Evolutionary conservation across 441 rosid species (phyloP).

Genomic region (Daphne laureola): DNA sequence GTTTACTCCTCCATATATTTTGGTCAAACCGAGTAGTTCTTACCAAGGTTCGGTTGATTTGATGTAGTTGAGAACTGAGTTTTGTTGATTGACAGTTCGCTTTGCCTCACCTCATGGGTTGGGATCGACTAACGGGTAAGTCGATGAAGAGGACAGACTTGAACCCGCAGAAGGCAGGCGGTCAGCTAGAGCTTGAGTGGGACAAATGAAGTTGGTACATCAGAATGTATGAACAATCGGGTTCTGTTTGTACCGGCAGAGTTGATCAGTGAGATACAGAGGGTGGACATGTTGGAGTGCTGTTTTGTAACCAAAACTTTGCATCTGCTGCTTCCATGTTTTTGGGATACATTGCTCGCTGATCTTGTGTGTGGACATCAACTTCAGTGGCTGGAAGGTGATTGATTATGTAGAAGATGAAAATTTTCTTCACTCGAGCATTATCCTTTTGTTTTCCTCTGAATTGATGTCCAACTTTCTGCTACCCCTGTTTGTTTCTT

Average conservation of each 20-base stretch:
- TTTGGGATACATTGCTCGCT: background rate
- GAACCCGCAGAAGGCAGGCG: constrained; percentile 32
- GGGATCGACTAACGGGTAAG: constrained; percentile 50
- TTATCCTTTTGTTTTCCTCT: no score
- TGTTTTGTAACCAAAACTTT: background rate
- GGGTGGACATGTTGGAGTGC: background rate
- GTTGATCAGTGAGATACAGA: no score
- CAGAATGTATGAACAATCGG: background rate
- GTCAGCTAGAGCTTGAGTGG: constrained; percentile 59
- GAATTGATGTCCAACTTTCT: no score
- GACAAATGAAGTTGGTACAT: constrained; percentile 34
- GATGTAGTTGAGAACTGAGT: background rate
- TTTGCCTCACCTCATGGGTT: constrained; percentile 87
- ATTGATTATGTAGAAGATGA: no score
- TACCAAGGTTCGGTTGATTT: no score
- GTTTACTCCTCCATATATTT: no score
- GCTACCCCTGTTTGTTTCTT: no score
- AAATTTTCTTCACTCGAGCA: no score
- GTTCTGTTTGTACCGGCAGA: constrained; percentile 2
- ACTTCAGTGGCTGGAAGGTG: no score
- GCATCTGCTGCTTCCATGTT: background rate
- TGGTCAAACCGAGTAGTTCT: no score
- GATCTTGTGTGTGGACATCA: background rate
- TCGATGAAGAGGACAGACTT: constrained; percentile 7
- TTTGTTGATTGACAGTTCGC: constrained; percentile 49